Percentiles rank a stretch among this genome's conserved stretches.
These are phyloP conservation scores for Saprolegnia parasitica DNA, from an alignment of 352 stramenopile species.

Conservation along the genomic window DNA sequence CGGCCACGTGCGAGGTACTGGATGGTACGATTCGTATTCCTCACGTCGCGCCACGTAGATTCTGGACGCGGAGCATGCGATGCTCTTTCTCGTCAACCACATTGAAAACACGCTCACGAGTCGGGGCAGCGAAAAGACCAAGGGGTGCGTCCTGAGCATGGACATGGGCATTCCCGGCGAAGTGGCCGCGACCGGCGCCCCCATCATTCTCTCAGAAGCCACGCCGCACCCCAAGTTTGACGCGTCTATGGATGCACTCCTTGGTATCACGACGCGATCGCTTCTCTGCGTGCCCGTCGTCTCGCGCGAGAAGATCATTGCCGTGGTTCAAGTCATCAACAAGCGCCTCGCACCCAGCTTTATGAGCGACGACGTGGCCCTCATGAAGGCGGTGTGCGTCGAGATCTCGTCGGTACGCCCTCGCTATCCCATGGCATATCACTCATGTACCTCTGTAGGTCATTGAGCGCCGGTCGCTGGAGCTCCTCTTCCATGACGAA, in stretches of 20 bases:
- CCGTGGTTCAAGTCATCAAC: conserved; percentile 79
- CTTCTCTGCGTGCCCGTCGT: conserved; percentile 73
- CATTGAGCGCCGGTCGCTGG: conserved; percentile 62
- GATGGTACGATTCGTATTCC: neutral
- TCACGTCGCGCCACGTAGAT: too few relatives aligned
- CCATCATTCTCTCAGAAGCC: conserved; percentile 55
- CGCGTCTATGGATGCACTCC: conserved; percentile 51
- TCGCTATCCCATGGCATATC: neutral
- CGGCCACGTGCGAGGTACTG: conserved; percentile 46
- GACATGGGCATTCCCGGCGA: conserved; percentile 63
- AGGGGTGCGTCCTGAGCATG: conserved; percentile 63
- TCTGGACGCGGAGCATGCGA: conserved; percentile 52
- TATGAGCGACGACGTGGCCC: conserved; percentile 56
- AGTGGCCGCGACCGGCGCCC: conserved; percentile 55
- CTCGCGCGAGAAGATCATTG: conserved; percentile 53
- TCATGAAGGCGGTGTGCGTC: conserved; percentile 57
- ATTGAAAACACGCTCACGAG: conserved; percentile 63
- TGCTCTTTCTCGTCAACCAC: conserved; percentile 75
- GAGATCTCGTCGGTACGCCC: conserved; percentile 42
- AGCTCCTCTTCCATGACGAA: conserved; percentile 63
- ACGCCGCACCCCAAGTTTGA: conserved; percentile 63
- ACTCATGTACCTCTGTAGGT: conserved; percentile 30
- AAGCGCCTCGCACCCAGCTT: conserved; percentile 50
- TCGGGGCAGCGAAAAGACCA: conserved; percentile 55
- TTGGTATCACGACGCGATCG: conserved; percentile 48